Evolutionary conservation across 1,284 basidiomycete genomes (phyloP).

Genomic region (Trametes hirsuta): DNA sequence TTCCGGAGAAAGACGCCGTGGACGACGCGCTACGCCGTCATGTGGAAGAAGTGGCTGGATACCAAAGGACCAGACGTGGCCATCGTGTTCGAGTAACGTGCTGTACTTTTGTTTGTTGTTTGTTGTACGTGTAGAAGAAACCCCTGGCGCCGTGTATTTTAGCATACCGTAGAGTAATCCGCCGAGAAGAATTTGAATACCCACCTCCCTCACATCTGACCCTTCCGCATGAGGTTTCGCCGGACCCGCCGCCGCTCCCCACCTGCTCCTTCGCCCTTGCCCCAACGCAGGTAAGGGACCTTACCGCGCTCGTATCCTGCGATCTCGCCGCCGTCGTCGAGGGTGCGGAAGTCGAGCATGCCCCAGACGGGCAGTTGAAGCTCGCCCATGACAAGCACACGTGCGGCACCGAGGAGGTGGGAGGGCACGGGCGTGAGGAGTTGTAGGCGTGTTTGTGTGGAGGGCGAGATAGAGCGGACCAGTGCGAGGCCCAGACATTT

Average conservation of each 20-base stretch:
- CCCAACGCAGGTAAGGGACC: conserved; percentile 86
- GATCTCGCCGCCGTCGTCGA: conserved; percentile 44
- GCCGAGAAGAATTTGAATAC: background rate
- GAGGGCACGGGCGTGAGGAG: conserved; percentile 76
- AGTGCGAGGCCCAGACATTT: conserved; percentile 73
- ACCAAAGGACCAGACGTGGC: conserved; percentile 33
- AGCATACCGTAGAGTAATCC: background rate
- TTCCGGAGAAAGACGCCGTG: conserved; percentile 25
- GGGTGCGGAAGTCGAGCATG: conserved; percentile 74
- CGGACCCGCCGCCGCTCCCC: conserved; percentile 75
- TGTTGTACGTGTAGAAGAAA: too few relatives aligned
- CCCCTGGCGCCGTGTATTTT: background rate
- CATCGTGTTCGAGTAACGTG: conserved; percentile 29
- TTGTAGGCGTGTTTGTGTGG: conserved; percentile 50
- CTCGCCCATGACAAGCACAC: conserved; percentile 80
- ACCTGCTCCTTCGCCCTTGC: conserved; percentile 65
- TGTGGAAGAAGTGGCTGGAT: conserved; percentile 42
- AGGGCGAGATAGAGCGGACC: conserved; percentile 62
- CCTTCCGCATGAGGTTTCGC: conserved; percentile 87
- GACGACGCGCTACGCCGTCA: conserved; percentile 31
- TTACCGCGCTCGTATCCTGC: conserved; percentile 60
- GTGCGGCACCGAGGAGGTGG: conserved; percentile 41
- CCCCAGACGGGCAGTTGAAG: conserved; percentile 88
- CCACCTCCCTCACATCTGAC: conserved; percentile 55
- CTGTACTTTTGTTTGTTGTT: background rate